Base-by-base conservation (phyloP, 2,329 filamentous ascomycete species). In the Amauroascus verrucosus region DNA sequence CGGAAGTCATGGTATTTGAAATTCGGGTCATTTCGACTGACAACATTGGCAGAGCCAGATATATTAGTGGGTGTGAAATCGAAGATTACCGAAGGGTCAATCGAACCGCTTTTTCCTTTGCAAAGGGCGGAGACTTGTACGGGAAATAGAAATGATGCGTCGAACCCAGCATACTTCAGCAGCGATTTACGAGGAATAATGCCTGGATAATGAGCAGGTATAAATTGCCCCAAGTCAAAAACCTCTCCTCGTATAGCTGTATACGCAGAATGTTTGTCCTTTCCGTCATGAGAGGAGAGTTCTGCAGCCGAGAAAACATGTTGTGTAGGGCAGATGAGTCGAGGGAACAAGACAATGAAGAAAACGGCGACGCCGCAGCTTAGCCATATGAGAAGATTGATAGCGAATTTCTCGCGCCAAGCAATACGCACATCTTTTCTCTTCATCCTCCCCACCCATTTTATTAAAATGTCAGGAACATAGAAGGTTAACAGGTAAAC, bases 341-440 rank as follows among this genome's bases (percentile, higher is more conserved):
- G 73, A 0, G 94, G 94, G 65, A 98, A 94, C 53, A 83, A 78
- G 56, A 97, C 78, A 64, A 97, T 88, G 76, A 98, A 86, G 75
- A 98, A 98, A 53, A 85, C 79, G 26, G 87, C 82, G 47, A 86
- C 70, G 14, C 73, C 74, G 71, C 91, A 97, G 66, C 79, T 81
- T 54, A 91, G 74, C 93, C 94, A 98, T 66, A 98, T 98, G 65
- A 97, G 79, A 68, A 98, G 77, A 75, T 98, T 98, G 77, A 98
- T 98, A 51, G 93, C 91, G 55, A 98, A 69, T 76, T 98, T 98
- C 69, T 98, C 93, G 65, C 93, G 80, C 93, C 93, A 98, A 0
- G 93, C 93, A 67, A 86, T 78, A 22, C 90, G 86, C 7, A 98
- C 82, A 67, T 98, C 93, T 66, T 94, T 94, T 57, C 93, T 86